Evolutionary conservation across 106 monocot species (phyloP).

Genomic region (Alisma plantagoaquatica): DNA sequence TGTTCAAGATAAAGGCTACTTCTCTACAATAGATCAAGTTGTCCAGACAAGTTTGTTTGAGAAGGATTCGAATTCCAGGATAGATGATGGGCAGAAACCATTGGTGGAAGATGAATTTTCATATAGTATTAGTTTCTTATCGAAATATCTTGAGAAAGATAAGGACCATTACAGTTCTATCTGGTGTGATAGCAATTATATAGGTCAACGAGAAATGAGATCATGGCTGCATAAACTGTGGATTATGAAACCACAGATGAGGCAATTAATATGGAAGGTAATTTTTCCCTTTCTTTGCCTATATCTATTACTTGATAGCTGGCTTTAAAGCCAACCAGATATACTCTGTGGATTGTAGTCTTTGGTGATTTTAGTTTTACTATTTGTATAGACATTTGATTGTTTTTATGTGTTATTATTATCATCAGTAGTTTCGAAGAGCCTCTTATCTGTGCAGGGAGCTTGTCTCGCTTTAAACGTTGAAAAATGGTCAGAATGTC

Average conservation of each 20-base stretch:
- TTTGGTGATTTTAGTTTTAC: too few relatives aligned
- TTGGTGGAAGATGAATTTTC: constrained; percentile 30
- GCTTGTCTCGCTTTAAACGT: too few relatives aligned
- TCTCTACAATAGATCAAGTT: constrained; percentile 5
- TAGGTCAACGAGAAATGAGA: constrained; percentile 91
- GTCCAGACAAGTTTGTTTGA: background rate
- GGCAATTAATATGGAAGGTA: constrained; percentile 86
- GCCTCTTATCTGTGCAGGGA: too few relatives aligned
- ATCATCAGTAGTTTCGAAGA: too few relatives aligned
- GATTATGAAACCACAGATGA: constrained; percentile 60
- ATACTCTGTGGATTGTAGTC: too few relatives aligned
- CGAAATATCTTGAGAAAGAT: constrained; percentile 63
- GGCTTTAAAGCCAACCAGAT: too few relatives aligned
- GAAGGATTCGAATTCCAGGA: background rate
- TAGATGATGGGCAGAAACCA: too few relatives aligned
- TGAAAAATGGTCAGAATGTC: too few relatives aligned
- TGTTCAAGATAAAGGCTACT: constrained; percentile 25
- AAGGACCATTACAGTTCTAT: constrained; percentile 70
- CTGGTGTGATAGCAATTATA: constrained; percentile 79
- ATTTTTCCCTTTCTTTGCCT: too few relatives aligned
- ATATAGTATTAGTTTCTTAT: constrained; percentile 74
- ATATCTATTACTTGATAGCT: too few relatives aligned
- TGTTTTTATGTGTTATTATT: too few relatives aligned
- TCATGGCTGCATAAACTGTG: constrained; percentile 85
- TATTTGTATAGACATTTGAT: too few relatives aligned